Evolutionary conservation across 768 basidiomycete genomes (phyloP), one percentile per base, ranked within the genome.

Genomic region (Calocybe cyanea): DNA sequence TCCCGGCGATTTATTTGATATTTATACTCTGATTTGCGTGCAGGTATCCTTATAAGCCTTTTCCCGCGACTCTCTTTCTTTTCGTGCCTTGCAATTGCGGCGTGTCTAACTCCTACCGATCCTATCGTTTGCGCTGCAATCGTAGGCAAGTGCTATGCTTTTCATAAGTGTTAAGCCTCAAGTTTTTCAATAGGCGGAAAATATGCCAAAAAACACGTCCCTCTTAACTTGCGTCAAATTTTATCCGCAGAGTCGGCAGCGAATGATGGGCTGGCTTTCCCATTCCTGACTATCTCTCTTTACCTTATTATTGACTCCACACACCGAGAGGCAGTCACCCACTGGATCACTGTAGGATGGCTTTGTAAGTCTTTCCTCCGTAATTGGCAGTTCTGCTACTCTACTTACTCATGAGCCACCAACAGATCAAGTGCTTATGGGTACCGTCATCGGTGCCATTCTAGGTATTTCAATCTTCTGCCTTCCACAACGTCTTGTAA

Each of bases 251-350:
- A 98, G 65, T 89, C 88, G 4, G 96, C 94, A 0, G 85, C 90
- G 6, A 99, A 99, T 63, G 96, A 98, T 55, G 96, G 96, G 1
- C 75, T 97, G 11, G 92, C 94, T 1, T 96, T 94, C 62, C 93
- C 93, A 0, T 97, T 97, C 62, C 71, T 97, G 45, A 78, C 80
- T 20, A 74, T 98, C 42, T 81, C 94, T 2, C 73, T 98, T 8
- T 97, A 95, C 62, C 72, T 98, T 37, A 84, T 83, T 8, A 53
- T 92, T 4, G 90, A 95, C 51, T 58, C 73, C 0, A 76, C 82
- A 2, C 72, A 67, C 11, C 65, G 71, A 0, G 72, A 72, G 8
- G 91, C 92, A 4, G 67, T 96, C 25, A 81, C 73, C 10, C 78
- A 92, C 57, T 96, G 96, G 94, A 68, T 94, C 44, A 74, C 92